Evolutionary conservation across 2,329 filamentous ascomycete genomes (phyloP), one percentile per base, ranked within the genome.

Genomic region (Nothomitra cinnamomea): DNA sequence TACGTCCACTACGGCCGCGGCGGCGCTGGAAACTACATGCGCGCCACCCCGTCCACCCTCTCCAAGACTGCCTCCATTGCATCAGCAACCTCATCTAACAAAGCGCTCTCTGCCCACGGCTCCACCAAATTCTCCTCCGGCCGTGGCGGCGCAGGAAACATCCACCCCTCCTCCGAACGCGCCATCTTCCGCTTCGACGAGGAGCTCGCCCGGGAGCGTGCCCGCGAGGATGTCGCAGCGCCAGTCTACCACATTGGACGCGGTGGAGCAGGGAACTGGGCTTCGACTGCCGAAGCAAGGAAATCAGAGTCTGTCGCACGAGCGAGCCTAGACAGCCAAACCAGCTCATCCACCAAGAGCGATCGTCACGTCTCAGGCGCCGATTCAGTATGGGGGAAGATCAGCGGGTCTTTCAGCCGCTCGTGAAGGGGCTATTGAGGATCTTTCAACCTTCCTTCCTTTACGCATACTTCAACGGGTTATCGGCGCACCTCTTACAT

Each of bases 71-170:
- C 22, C 12, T 25, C 32, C 19, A n/a, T 28, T 17, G n/a, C 24
- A n/a, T 45, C 51, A 25, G n/a, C 38, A 2, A 52, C 7, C 42
- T 49, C 38, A 2, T 58, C 40, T 57, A 52, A 2, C 43, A 40
- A 7, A 55, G 70, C 74, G 68, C 72, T 3, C 67, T 64, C 59
- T 58, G 68, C 57, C 64, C 66, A 58, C 67, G n/a, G n/a, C n/a
- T n/a, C 28, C 28, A 10, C 10, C 28, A 32, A 32, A 10, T 82
- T 82, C 72, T 76, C 79, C 69, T 75, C 75, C 10, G 81, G 81
- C 60, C 78, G 81, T 55, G 81, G 81, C 59, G 80, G 81, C 55
- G 80, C 79, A 1, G 81, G 81, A 61, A 85, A 84, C 69, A 73
- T 78, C 57, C 73, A 74, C 65, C 62, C 69, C 45, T 65, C 72